Conservation (phyloP, 805 yeast genomes). For the Candida yuanshanica region DNA sequence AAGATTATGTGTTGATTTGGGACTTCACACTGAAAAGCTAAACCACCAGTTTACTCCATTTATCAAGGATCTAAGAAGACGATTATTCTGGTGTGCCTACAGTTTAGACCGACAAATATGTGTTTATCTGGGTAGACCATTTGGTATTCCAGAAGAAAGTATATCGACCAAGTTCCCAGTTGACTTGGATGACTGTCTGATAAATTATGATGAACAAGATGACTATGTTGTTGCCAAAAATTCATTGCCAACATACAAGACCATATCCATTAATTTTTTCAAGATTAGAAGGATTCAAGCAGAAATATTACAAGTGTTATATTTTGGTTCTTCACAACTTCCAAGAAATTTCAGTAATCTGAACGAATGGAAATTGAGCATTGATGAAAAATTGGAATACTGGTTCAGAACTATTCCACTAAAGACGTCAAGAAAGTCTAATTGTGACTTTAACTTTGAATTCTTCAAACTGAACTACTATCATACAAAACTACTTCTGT, state of each 20-base stretch:
- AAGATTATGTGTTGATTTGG: slow-evolving; percentile 76
- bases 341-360: slow-evolving; percentile 56
- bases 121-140: slow-evolving; percentile 81
- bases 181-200: slow-evolving; percentile 64
- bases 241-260: slow-evolving; percentile 56
- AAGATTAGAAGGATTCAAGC: slow-evolving; percentile 70
- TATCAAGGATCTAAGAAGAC: slow-evolving; percentile 60
- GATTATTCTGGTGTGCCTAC: slow-evolving; percentile 87
- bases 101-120: slow-evolving; percentile 82
- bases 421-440: slow-evolving; percentile 50
- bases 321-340: slow-evolving; percentile 59
- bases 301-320: slow-evolving; percentile 65
- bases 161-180: slow-evolving; percentile 70
- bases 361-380: slow-evolving; percentile 57
- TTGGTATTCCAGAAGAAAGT: slow-evolving; percentile 80
- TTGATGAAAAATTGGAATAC: slow-evolving; percentile 43
- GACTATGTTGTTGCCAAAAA: slow-evolving; percentile 37
- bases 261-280: slow-evolving; percentile 62
- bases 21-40: slow-evolving; percentile 65
- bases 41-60: slow-evolving; percentile 43
- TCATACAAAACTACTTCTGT: slow-evolving; percentile 65
- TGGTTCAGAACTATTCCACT: slow-evolving; percentile 60
- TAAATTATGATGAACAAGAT: slow-evolving; percentile 31
- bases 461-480: slow-evolving; percentile 72
- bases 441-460: slow-evolving; percentile 66